Evolutionary conservation across 768 basidiomycete genomes (phyloP).

Genomic region (Lactarius sanguifluus): DNA sequence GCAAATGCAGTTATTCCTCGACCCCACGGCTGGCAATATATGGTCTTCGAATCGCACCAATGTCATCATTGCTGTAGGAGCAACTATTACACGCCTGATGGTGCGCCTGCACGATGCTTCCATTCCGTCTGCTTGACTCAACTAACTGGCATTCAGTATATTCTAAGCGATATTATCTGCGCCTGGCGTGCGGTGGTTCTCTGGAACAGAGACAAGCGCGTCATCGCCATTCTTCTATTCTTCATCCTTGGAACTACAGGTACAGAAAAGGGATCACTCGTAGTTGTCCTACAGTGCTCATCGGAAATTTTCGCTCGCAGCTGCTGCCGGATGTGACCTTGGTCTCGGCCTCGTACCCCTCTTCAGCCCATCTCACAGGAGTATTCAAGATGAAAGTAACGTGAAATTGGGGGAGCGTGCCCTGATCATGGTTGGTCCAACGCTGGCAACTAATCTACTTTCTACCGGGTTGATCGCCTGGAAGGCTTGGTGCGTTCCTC

Average conservation of each 20-base stretch:
- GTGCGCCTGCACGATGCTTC: neutral
- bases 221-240: slow-evolving; percentile 20
- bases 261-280: neutral
- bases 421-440: slow-evolving; percentile 17
- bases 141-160: slow-evolving; percentile 11
- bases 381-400: slow-evolving; percentile 6
- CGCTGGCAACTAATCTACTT: slow-evolving; percentile 20
- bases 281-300: neutral
- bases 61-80: slow-evolving; percentile 1
- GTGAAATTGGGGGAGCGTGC: slow-evolving; percentile 10
- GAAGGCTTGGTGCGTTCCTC: slow-evolving; percentile 20
- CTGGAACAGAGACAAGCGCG: slow-evolving; percentile 21
- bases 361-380: slow-evolving; percentile 13
- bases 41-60: slow-evolving; percentile 12
- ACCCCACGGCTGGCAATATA: slow-evolving; percentile 9
- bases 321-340: slow-evolving; percentile 16
- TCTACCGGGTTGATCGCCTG: slow-evolving; percentile 23
- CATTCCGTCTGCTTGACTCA: neutral
- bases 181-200: slow-evolving; percentile 25
- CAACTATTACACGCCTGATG: slow-evolving; percentile 17
- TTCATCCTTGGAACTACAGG: slow-evolving; percentile 16
- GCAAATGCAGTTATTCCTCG: slow-evolving; percentile 13
- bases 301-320: neutral
- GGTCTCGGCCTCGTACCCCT: slow-evolving; percentile 10
- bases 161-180: slow-evolving; percentile 23